Base-by-base conservation (phyloP, 2,329 filamentous ascomycete genomes). In the Talaromyces piceae region DNA sequence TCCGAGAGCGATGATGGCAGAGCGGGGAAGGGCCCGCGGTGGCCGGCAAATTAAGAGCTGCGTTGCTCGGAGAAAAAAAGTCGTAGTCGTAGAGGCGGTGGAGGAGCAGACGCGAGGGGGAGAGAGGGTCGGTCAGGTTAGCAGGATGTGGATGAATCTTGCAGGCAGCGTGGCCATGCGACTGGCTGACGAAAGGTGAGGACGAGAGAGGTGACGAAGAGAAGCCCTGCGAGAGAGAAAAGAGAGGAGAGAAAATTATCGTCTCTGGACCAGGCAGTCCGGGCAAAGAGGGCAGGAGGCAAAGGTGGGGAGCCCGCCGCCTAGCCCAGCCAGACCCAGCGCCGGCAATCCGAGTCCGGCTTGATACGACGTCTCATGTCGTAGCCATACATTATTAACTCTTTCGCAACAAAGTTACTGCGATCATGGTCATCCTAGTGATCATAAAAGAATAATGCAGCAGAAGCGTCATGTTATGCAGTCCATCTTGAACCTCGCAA, bases 271-370 rank as follows among this genome's bases (percentile, higher is more conserved):
- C 27, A 39, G 25, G 45, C 46, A 45, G 20, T 41, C 26, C 39
- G 37, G 39, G 26, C 39, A 45, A 46, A 43, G 39, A 43, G 25
- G 43, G 33, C 50, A 49, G 44, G 31, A 27, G 39, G 43, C 28
- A 47, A 33, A 53, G 51, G 51, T 53, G 51, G 51, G 46, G 51
- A 49, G 39, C 23, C 7, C 16, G 26, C 31, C 37, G 45, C 41
- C 7, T 31, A 30, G 20, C 44, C 46, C 44, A 8, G 3, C 3
- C 44, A 7, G 16, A 23, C 16, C 39, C 28, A 12, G 27, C 18
- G n/a, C 45, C 20, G 41, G 45, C 50, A 37, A 13, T 30, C 51
- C 46, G 51, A 43, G 51, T 43, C 25, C 41, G 41, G 47, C 41
- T 51, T 41, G n/a, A 31, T 33, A 43, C 16, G n/a, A 28, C 45